phyloP scores from a whole-genome alignment of 2,329 filamentous ascomycete genomes.

The Fusarium sororula region DNA sequence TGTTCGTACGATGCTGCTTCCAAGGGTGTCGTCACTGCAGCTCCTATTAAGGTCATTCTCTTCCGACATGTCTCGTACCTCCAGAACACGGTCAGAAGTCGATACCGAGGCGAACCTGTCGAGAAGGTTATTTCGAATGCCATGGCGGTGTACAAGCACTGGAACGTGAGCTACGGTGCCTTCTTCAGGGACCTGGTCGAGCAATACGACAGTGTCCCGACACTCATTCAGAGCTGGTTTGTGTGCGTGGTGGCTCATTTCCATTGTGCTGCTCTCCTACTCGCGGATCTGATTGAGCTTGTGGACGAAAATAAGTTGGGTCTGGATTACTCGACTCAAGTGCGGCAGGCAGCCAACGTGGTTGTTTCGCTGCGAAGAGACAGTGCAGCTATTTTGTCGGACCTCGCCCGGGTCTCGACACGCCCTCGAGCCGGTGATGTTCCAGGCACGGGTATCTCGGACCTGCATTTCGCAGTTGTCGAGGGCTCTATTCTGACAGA shows the following conservation, averaged over 20 bases:
- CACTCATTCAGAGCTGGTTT: constrained; percentile 68
- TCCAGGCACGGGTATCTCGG: constrained; percentile 40
- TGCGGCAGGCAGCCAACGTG: constrained; percentile 45
- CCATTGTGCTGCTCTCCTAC: constrained; percentile 63
- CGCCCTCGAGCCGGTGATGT: constrained; percentile 43
- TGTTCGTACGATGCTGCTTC: constrained; percentile 63
- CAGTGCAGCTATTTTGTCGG: constrained; percentile 57
- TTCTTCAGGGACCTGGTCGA: constrained; percentile 63
- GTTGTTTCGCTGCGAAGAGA: constrained; percentile 52
- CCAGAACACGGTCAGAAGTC: constrained; percentile 59
- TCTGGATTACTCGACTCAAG: constrained; percentile 35
- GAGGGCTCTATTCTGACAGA: constrained; percentile 67
- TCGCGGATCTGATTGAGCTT: constrained; percentile 62
- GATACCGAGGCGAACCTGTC: constrained; percentile 48
- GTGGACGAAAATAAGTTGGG: constrained; percentile 54
- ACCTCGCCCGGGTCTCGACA: constrained; percentile 58
- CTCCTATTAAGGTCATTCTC: constrained; percentile 67
- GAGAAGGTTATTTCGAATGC: constrained; percentile 60
- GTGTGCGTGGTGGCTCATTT: constrained; percentile 66
- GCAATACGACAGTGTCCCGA: constrained; percentile 59
- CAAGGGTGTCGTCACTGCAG: constrained; percentile 59
- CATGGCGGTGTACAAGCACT: constrained; percentile 62
- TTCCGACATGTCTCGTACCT: constrained; percentile 66
- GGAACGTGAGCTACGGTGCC: constrained; percentile 60
- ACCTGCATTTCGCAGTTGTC: constrained; percentile 63